Base-by-base conservation (phyloP, 495 filamentous ascomycete genomes). In the Xylaria longipes region DNA sequence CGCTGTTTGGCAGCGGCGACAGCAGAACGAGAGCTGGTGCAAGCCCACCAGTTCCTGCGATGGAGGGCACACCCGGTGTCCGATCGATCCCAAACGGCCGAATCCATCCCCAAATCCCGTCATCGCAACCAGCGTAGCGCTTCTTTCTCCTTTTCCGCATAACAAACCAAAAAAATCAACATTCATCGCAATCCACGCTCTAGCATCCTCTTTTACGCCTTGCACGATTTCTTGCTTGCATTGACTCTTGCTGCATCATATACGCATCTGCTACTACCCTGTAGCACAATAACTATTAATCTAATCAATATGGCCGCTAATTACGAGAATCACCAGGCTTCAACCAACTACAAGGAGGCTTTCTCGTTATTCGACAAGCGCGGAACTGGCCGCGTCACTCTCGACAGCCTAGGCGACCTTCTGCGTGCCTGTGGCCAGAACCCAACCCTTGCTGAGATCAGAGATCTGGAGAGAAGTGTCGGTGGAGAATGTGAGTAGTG, bases 341-440 rank as follows among this genome's bases (percentile, higher is more conserved):
- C 93, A 67, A 98, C 96, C 81, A 98, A 99, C 90, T 99, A 98
- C 93, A 98, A 98, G 87, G 96, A 99, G 91, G 96, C 96, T 72
- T 99, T 99, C 87, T 93, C 94, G 63, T 93, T 99, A 78, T 99
- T 98, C 87, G 96, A 99, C 86, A 97, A 97, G 88, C 94, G 96
- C 77, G 96, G 97, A 77, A 95, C 91, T 78, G 93, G 93, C 73
- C 94, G 93, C 71, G 96, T 98, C 75, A 80, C 91, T 12, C 87
- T 93, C 80, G 92, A 95, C 69, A 92, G 90, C 66, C 89, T 99
- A 22, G 96, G 96, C 39, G 97, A 99, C 78, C 89, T 99, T 43
- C 89, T 99, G 46, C 91, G 97, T 76, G 96, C 96, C 11, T 99
- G 96, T 79, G 96, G 96, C 1, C 96, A 99, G 87, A 99, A 99